Evolutionary conservation across 768 basidiomycete genomes (phyloP).

Genomic region (Kwoniella bestiolae): DNA sequence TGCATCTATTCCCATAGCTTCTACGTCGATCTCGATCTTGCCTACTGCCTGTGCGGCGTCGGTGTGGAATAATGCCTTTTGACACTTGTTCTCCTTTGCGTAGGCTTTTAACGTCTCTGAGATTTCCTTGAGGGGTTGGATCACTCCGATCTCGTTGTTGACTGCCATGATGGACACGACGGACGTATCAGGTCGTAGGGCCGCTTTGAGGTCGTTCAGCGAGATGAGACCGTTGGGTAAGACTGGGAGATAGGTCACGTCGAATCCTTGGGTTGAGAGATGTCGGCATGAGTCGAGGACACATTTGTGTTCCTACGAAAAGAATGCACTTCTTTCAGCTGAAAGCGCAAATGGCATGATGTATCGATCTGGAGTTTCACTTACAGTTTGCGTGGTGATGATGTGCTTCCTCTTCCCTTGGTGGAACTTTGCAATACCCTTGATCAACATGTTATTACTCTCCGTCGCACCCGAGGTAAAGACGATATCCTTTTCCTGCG

Average conservation of each 20-base stretch:
- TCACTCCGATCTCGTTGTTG: conserved; percentile 99
- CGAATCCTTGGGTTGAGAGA: conserved; percentile 94
- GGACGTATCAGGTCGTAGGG: conserved; percentile 89
- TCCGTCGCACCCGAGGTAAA: conserved; percentile 99
- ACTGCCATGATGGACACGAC: conserved; percentile 98
- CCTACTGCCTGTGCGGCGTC: conserved; percentile 96
- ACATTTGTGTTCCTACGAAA: conserved; percentile 92
- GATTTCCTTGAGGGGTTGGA: conserved; percentile 95
- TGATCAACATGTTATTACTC: conserved; percentile 95
- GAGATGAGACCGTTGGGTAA: conserved; percentile 80
- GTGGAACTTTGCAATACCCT: conserved; percentile 94
- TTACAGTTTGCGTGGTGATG: conserved; percentile 90
- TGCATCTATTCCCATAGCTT: conserved; percentile 91
- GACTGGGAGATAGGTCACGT: conserved; percentile 96
- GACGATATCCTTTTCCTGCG: conserved; percentile 90
- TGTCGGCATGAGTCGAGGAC: conserved; percentile 97
- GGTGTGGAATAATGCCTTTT: conserved; percentile 83
- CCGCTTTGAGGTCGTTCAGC: conserved; percentile 75
- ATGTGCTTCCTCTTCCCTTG: conserved; percentile 91
- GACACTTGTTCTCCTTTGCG: conserved; percentile 71
- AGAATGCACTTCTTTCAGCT: conserved; percentile 9
- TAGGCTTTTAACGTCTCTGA: conserved; percentile 71
- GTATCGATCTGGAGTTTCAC: conserved; percentile 44
- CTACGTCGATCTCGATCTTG: conserved; percentile 89
- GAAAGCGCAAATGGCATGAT: not conserved